Conservation (phyloP, 495 filamentous ascomycete species). For the Pyronema omphalodes region DNA sequence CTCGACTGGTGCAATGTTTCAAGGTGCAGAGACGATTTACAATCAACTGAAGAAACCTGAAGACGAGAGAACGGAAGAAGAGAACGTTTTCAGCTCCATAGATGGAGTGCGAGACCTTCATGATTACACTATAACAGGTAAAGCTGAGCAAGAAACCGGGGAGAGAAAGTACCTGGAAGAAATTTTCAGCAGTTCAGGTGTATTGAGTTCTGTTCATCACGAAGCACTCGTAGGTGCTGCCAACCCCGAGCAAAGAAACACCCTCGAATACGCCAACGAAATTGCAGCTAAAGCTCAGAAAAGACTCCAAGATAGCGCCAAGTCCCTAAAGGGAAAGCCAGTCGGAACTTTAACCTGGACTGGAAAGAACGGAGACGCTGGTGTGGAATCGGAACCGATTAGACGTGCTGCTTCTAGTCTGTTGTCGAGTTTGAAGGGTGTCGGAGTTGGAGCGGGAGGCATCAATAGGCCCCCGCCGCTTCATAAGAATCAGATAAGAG, state of each 20-base stretch:
- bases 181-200: conserved; percentile 66
- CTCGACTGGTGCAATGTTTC: conserved; percentile 70
- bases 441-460: conserved; percentile 16
- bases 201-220: conserved; percentile 73
- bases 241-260: conserved; percentile 50
- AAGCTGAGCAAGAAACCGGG: conserved; percentile 15
- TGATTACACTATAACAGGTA: not conserved
- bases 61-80: too few species aligned
- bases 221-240: conserved; percentile 60
- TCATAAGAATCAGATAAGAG: not conserved
- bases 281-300: conserved; percentile 61
- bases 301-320: conserved; percentile 51
- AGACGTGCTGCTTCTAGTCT: conserved; percentile 5
- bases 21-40: conserved; percentile 58
- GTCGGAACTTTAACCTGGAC: conserved; percentile 92
- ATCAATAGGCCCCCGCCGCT: not conserved
- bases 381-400: conserved; percentile 22
- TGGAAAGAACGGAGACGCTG: conserved; percentile 57
- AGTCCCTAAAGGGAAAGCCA: conserved; percentile 48
- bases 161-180: conserved; percentile 62
- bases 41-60: too few species aligned
- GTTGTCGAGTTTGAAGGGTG: conserved; percentile 21
- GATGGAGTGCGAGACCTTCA: not conserved
- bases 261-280: conserved; percentile 61
- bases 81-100: too few species aligned